Base-by-base conservation (phyloP, 345 rosid genomes). In the Pseudoturritis turrita region DNA sequence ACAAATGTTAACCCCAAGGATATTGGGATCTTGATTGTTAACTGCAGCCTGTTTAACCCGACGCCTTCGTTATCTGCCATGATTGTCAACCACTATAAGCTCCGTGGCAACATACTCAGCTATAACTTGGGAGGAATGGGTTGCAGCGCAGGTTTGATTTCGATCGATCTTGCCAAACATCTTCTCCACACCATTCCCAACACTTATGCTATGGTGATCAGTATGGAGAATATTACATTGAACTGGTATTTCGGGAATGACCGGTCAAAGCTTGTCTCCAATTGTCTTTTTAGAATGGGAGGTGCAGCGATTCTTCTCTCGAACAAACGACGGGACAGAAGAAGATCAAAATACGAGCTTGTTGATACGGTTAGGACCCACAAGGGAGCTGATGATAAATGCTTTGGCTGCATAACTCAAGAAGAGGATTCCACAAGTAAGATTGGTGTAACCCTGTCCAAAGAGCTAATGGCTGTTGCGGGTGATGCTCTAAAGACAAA, bases 121-220 rank as follows among this genome's bases (percentile, higher is more conserved):
- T 83, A 80, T 59, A 85, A 83, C 60, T 81, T 85, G 49, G 89
- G 89, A 55, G 89, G 89, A 14, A 85, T 85, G 89, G 89, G 89
- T 8, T 85, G 89, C 62, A 85, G 89, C 23, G 89, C 89, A 0
- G 85, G 89, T 57, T 69, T 85, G 74, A 85, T 85, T n/a, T 83
- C 89, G 0, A 79, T 83, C 2, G 89, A 85, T 71, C 87, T 85
- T 41, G 89, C 89, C 0, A 83, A 78, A 25, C 71, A 83, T 66
- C 84, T 85, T 68, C 83, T 85, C 12, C 75, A 83, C 51, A 62
- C 67, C 5, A 81, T 81, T 47, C 81, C 84, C 11, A 85, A 85
- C 52, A 79, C 82, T 43, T 85, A 81, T 28, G 87, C 89, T 2
- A 68, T 85, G 73, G 85, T 85, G 43, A 70, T 84, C 46, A 84